phyloP scores from a whole-genome alignment of 208 protist genomes.

The Acanthamoeba royreba region DNA sequence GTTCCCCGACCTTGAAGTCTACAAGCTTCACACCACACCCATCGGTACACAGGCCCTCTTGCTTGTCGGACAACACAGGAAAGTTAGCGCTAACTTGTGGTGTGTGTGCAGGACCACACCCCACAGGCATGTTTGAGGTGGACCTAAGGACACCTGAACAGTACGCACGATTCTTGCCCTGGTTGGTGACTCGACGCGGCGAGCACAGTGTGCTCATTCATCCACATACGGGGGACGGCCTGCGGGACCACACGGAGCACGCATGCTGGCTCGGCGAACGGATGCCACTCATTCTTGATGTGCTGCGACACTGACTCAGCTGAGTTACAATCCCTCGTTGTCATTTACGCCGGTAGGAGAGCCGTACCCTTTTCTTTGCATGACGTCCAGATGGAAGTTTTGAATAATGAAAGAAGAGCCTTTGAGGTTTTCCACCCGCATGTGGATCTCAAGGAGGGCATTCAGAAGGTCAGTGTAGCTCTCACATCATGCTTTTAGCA shows the following conservation, averaged over 20 bases:
- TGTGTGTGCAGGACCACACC: not conserved
- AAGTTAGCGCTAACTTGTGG: not conserved
- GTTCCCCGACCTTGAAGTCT: not conserved
- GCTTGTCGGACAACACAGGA: not conserved
- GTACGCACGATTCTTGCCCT: not conserved
- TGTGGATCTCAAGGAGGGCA: not conserved
- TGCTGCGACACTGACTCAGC: not conserved
- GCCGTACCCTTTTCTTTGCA: not conserved
- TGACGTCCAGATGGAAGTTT: not conserved
- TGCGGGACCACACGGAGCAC: not conserved
- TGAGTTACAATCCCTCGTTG: not conserved
- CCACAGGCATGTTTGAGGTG: not conserved
- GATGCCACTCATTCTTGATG: constrained; percentile 9
- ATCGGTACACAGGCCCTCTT: not conserved
- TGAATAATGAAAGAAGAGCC: not conserved
- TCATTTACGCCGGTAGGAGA: not conserved
- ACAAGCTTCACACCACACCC: not conserved
- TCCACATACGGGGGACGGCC: not conserved
- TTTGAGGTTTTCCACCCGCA: not conserved
- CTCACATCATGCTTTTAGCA: not conserved
- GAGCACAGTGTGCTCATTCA: constrained; percentile 17
- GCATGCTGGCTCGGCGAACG: not conserved
- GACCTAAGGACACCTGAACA: not conserved
- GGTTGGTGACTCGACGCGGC: not conserved
- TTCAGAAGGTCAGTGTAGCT: not conserved